phyloP scores from a whole-genome alignment of 331 rosid species.

The Ulmus americana region DNA sequence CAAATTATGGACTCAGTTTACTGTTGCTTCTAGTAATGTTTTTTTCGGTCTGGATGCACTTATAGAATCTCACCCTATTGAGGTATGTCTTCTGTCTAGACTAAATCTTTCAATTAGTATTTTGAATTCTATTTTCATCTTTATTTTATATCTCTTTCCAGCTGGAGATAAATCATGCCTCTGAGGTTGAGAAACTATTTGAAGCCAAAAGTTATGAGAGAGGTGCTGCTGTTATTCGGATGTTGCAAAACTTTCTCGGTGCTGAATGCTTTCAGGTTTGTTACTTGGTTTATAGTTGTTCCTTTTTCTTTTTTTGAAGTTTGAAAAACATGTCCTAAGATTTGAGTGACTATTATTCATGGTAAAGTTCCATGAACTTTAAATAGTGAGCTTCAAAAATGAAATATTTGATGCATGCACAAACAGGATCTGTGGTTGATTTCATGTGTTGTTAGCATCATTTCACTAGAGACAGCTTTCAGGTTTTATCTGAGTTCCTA shows the following conservation, averaged over 20 bases:
- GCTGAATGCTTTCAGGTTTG: conserved; percentile 74
- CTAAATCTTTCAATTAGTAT: not conserved
- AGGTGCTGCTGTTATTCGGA: conserved; percentile 86
- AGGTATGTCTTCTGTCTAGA: conserved; percentile 18
- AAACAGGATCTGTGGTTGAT: no score
- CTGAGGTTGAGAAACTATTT: conserved; percentile 75
- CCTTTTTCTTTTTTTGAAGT: not conserved
- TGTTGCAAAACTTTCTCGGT: conserved; percentile 86
- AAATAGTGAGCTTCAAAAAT: no score
- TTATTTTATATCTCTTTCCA: conserved; percentile 11
- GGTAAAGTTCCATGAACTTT: no score
- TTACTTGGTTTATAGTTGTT: conserved; percentile 20
- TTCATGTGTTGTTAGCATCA: no score
- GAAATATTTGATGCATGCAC: no score
- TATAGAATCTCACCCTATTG: conserved; percentile 42
- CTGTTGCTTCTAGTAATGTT: conserved; percentile 27
- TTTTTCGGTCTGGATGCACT: conserved; percentile 39
- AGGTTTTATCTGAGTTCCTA: no score
- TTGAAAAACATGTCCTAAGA: not conserved
- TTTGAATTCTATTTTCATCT: not conserved
- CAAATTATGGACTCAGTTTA: conserved; percentile 44
- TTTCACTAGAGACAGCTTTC: no score
- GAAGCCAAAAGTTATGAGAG: conserved; percentile 77
- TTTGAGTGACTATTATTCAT: no score
- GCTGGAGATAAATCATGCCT: conserved; percentile 83